Evolutionary conservation across 306 rosid genomes (phyloP), one percentile per base, ranked within the genome.

Genomic region (Benincasa hispida): DNA sequence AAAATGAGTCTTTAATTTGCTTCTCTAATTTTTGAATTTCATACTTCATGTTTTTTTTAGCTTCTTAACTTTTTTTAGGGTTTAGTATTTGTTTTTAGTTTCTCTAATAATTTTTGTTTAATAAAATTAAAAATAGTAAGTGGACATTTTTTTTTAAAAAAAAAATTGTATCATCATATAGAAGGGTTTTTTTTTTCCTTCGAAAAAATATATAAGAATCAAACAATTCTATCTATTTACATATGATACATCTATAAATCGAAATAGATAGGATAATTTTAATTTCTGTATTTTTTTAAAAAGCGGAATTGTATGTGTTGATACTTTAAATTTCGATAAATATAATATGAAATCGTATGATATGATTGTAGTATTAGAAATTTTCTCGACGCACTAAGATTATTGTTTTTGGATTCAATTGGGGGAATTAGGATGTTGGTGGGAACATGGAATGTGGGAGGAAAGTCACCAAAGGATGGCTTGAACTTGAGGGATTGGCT

Each of bases 361-460:
- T 25, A 25, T 27, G 35, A 13, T 25, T 27, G 2, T 58, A 58
- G 19, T 25, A 58, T 14, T 58, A 58, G 34, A 58, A 25, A 6
- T 28, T 28, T 60, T 6, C 5, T 14, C 37, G 66, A 59, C 9
- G 10, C 7, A 14, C 2, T 10, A 1, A 21, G 21, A 37, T 66
- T n/a, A 39, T 66, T 19, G 18, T 13, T 11, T 34, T 47, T 10
- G 30, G 4, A 34, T 19, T 30, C 34, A 15, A 28, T n/a, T 18
- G 55, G 55, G 21, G 12, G 11, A 42, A 21, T 13, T 12, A 94
- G 98, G 80, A 87, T 90, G 89, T 85, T 90, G 39, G 96, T 89
- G 58, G 98, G 98, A 79, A 94, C 98, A 56, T 94, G 98, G 98
- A 94, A 94, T 79, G 95, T 94, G 25, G 98, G 97, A 69, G 98